Evolutionary conservation across 805 yeast genomes (phyloP).

Genomic region (Metschnikowia similis): DNA sequence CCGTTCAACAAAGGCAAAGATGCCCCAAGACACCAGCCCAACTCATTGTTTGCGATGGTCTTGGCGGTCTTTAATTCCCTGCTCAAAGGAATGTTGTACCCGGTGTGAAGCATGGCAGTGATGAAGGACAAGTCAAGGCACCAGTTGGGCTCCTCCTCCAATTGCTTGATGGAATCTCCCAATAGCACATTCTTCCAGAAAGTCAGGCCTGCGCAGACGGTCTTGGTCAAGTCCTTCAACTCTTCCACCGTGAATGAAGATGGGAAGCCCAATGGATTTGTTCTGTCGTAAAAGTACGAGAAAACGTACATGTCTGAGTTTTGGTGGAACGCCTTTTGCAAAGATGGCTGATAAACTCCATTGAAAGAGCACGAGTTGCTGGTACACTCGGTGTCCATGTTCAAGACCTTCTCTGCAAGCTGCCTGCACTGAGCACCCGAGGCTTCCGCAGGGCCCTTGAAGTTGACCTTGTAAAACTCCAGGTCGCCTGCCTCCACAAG

Average conservation of each 20-base stretch:
- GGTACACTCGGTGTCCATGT: conserved; percentile 76
- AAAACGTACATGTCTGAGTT: conserved; percentile 80
- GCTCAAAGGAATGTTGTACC: conserved; percentile 87
- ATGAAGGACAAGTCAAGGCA: conserved; percentile 90
- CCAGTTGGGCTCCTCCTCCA: conserved; percentile 85
- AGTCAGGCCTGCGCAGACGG: conserved; percentile 80
- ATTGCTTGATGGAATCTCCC: conserved; percentile 60
- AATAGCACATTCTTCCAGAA: conserved; percentile 71
- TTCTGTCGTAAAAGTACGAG: conserved; percentile 93
- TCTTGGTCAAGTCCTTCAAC: conserved; percentile 70
- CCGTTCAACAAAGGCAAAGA: conserved; percentile 82
- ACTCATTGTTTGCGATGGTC: conserved; percentile 81
- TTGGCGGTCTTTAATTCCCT: conserved; percentile 92
- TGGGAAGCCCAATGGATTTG: conserved; percentile 94
- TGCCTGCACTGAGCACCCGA: conserved; percentile 82
- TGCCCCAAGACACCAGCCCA: conserved; percentile 99
- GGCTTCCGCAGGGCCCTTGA: conserved; percentile 59
- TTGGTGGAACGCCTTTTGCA: conserved; percentile 68
- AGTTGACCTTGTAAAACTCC: conserved; percentile 48
- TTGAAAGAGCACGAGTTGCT: conserved; percentile 88
- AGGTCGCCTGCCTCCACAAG: conserved; percentile 50
- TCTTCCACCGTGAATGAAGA: conserved; percentile 80
- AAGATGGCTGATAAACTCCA: conserved; percentile 95
- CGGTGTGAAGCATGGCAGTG: conserved; percentile 87
- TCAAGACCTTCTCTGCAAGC: conserved; percentile 75